Conservation (phyloP, 2,329 filamentous ascomycete species). For the Colletotrichum higginsianum region DNA sequence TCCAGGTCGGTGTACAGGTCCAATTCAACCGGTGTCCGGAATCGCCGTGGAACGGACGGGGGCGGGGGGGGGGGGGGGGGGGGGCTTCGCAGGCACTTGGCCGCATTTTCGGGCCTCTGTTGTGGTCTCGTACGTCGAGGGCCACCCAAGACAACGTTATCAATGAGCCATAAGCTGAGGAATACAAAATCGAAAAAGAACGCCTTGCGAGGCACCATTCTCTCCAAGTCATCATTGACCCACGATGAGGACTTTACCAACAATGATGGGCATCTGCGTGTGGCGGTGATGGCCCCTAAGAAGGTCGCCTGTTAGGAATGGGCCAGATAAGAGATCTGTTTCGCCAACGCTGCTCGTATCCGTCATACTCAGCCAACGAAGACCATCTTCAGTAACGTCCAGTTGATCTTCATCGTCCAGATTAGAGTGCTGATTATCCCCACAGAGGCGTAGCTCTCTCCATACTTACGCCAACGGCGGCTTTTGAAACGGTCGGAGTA, state of each 20-base stretch:
- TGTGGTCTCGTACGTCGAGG: slow-evolving; percentile 26
- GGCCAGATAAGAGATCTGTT: slow-evolving; percentile 13
- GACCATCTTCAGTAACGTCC: neutral
- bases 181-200: slow-evolving; percentile 14
- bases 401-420: slow-evolving; percentile 10
- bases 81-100: slow-evolving; percentile 41
- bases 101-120: slow-evolving; percentile 40
- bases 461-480: slow-evolving; percentile 19
- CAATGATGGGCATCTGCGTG: slow-evolving; percentile 4
- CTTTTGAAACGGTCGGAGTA: slow-evolving; percentile 25
- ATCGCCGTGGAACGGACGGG: slow-evolving; percentile 17
- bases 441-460: slow-evolving; percentile 29
- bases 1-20: neutral
- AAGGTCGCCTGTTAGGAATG: slow-evolving; percentile 18
- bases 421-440: slow-evolving; percentile 38
- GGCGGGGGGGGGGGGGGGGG: slow-evolving; percentile 21
- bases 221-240: slow-evolving; percentile 15
- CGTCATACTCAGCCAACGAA: neutral
- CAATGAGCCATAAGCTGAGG: slow-evolving; percentile 4
- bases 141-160: slow-evolving; percentile 29
- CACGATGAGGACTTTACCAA: neutral
- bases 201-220: slow-evolving; percentile 34
- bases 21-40: slow-evolving; percentile 10
- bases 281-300: neutral
- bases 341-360: slow-evolving; percentile 7